A percentile compares a stretch with the other conserved stretches of the same genome.
These are phyloP conservation scores for Encephalitozoon cuniculi DNA, from an alignment of 371 early-diverging fungal genomes.

Conservation along the genomic window DNA sequence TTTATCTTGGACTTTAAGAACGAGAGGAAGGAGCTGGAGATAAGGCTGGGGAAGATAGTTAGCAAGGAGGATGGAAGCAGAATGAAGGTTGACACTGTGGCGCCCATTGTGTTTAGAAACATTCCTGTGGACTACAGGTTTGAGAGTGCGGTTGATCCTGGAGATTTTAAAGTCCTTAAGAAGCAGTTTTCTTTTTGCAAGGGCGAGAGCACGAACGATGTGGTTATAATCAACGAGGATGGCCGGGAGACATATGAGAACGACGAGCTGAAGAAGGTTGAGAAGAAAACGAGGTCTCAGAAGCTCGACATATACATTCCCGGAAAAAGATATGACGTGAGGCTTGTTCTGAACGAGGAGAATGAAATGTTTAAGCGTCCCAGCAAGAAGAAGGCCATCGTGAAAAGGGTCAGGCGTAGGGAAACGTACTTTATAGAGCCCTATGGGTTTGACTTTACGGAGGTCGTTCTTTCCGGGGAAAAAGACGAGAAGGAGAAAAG, in stretches of 20 bases:
- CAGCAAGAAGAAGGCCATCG: background rate
- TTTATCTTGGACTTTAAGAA: slow-evolving; percentile 4
- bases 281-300: slow-evolving; percentile 12
- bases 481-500: slow-evolving; percentile 7
- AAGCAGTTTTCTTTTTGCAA: background rate
- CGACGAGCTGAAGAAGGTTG: slow-evolving; percentile 3
- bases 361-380: slow-evolving; percentile 4
- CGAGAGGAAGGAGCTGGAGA: slow-evolving; percentile 36
- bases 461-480: background rate
- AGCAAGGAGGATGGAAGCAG: slow-evolving; percentile 11
- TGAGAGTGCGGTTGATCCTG: slow-evolving; percentile 19
- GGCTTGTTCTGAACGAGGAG: slow-evolving; percentile 22
- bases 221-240: slow-evolving; percentile 15
- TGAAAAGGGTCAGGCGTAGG: slow-evolving; percentile 12
- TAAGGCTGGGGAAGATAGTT: slow-evolving; percentile 36
- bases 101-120: slow-evolving; percentile 20
- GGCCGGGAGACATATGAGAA: slow-evolving; percentile 14
- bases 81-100: slow-evolving; percentile 1
- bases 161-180: slow-evolving; percentile 1
- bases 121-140: slow-evolving; percentile 5
- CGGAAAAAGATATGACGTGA: slow-evolving; percentile 19
- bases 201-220: background rate
- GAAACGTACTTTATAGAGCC: slow-evolving; percentile 6
- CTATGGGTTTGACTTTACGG: slow-evolving; percentile 31
- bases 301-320: slow-evolving; percentile 26